Evolutionary conservation across 768 basidiomycete species (phyloP).

Genomic region (Boletus rubroflammeus): DNA sequence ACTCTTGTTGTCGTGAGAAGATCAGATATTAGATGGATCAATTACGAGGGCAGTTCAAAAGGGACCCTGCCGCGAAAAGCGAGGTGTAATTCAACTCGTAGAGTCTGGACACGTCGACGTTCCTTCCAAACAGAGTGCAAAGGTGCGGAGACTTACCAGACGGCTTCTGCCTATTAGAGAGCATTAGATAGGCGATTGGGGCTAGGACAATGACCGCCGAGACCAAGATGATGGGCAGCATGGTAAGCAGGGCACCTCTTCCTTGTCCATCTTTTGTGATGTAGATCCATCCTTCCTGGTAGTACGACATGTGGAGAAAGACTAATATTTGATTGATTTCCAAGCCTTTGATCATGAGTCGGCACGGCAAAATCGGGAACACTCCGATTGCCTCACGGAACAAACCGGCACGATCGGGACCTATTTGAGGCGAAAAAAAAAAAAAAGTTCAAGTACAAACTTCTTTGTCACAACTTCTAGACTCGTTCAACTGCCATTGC

Average conservation of each 20-base stretch:
- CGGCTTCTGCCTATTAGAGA: not conserved
- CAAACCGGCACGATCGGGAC: constrained; percentile 31
- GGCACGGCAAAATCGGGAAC: not conserved
- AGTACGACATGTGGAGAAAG: too few species aligned
- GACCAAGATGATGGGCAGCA: constrained; percentile 12
- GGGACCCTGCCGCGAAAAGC: not conserved
- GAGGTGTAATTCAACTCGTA: not conserved
- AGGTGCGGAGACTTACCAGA: constrained; percentile 11
- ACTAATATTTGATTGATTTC: too few species aligned
- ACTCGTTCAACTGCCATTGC: constrained; percentile 9
- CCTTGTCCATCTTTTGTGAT: too few species aligned
- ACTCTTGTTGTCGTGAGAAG: constrained; percentile 8
- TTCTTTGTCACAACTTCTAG: constrained; percentile 1
- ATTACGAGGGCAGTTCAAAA: not conserved
- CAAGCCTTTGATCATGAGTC: not conserved
- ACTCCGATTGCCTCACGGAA: constrained; percentile 19
- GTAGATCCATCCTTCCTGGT: too few species aligned
- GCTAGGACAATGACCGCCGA: constrained; percentile 8
- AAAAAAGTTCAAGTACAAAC: too few species aligned
- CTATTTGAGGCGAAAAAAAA: constrained; percentile 14
- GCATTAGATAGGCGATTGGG: constrained; percentile 15
- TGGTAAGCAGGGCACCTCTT: not conserved
- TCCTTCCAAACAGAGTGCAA: not conserved
- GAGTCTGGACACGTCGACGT: not conserved
- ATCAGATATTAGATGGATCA: constrained; percentile 10